Evolutionary conservation across 495 filamentous ascomycete genomes (phyloP).

Genomic region (Aspergillus diversus): DNA sequence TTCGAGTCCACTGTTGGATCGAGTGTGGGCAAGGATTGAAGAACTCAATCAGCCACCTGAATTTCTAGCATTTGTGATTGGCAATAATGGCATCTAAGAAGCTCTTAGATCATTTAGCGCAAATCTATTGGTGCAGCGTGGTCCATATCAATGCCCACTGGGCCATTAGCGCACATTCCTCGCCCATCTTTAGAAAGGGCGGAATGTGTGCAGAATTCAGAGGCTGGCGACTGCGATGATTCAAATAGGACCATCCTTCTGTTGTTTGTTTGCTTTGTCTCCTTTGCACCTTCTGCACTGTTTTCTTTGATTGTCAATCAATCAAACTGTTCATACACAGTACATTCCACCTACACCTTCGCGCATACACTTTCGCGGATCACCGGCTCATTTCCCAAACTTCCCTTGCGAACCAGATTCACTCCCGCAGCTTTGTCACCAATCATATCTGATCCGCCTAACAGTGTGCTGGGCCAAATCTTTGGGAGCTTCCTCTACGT

Average conservation of each 20-base stretch:
- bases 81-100: slow-evolving; percentile 17
- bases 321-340: slow-evolving; percentile 39
- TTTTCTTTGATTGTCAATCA: slow-evolving; percentile 49
- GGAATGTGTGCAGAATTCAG: slow-evolving; percentile 48
- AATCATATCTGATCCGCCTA: slow-evolving; percentile 34
- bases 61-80: slow-evolving; percentile 33
- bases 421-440: slow-evolving; percentile 23
- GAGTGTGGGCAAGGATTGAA: slow-evolving; percentile 25
- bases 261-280: slow-evolving; percentile 58
- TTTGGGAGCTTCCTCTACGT: slow-evolving; percentile 31
- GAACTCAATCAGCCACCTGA: slow-evolving; percentile 31
- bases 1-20: slow-evolving; percentile 20
- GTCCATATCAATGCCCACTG: slow-evolving; percentile 32
- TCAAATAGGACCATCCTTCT: slow-evolving; percentile 50
- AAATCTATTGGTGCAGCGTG: slow-evolving; percentile 26
- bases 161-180: slow-evolving; percentile 42
- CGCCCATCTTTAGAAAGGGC: slow-evolving; percentile 38
- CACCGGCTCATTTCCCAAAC: slow-evolving; percentile 24
- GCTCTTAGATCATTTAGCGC: slow-evolving; percentile 31
- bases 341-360: slow-evolving; percentile 23
- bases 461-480: slow-evolving; percentile 21
- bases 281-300: slow-evolving; percentile 54
- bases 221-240: slow-evolving; percentile 43
- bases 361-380: slow-evolving; percentile 21
- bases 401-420: slow-evolving; percentile 24